Evolutionary conservation across 176 grass and related monocot species (phyloP), one percentile per base, ranked within the genome.

Genomic region (Phoenix dactylifera): DNA sequence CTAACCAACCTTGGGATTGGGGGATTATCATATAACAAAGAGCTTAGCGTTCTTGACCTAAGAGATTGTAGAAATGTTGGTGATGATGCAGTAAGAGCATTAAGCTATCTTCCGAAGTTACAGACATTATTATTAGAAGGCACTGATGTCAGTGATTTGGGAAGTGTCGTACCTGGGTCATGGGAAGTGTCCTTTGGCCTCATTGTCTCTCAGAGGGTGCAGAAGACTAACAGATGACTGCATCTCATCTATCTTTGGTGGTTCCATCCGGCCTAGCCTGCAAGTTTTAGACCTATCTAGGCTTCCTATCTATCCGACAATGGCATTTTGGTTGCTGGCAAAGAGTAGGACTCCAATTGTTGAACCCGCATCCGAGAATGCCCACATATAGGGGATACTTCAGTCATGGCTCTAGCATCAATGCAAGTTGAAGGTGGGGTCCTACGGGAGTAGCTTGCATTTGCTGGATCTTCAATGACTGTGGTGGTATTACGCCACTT

Each of bases 321-420:
- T 61, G 87, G 63, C 75, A 74, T 98, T 75, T 79, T 92, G 66
- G 66, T 51, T 69, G 9, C 75, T 98, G 69, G 84, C 84, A 59
- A 87, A 79, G 59, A 86, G 66, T 17, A 64, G 73, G 56, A 69
- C 81, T 69, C 87, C 80, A 71, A 65, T 92, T 16, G 52, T 66
- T 19, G 86, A 96, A 62, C 78, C 4, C 75, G 83, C 51, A 55
- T 96, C 73, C 69, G 92, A 51, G 87, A 90, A 73, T 87, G 85
- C 55, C 52, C 64, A 0, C 64, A 80, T 66, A 90, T 96, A 52
- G 87, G 92, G 48, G 75, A 96, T 77, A 60, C 81, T 22, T 62
- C 93, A 16, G 88, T 98, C 44, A 98, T 88, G 93, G 84, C 84
- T 48, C 78, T 98, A 71, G 93, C 84, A 55, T 98, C 87, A 52